Conservation (phyloP, 352 stramenopile genomes). For the Phytophthora ramorum region DNA sequence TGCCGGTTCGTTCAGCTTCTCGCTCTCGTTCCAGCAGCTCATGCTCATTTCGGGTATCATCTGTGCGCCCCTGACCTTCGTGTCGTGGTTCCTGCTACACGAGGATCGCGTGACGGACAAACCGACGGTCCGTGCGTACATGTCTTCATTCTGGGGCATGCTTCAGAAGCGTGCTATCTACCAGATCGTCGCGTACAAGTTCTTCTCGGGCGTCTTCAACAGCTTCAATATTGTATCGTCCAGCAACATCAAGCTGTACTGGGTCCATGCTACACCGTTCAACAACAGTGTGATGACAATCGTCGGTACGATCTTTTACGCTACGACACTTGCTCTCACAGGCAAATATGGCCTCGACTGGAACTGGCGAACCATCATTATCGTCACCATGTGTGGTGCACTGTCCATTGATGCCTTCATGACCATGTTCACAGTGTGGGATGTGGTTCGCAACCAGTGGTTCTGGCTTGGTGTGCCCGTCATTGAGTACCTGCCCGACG, state of each 20-base stretch:
- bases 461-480: conserved; percentile 67
- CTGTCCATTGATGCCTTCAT: conserved; percentile 54
- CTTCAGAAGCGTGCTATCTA: conserved; percentile 53
- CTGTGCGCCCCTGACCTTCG: conserved; percentile 38
- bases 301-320: conserved; percentile 52
- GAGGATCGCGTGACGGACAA: conserved; percentile 39
- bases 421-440: conserved; percentile 62
- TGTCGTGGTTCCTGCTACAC: conserved; percentile 47
- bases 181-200: conserved; percentile 64
- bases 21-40: conserved; percentile 48
- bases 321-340: conserved; percentile 44
- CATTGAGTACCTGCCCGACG: conserved; percentile 55
- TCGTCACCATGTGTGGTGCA: conserved; percentile 41
- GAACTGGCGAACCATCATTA: conserved; percentile 67
- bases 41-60: conserved; percentile 49
- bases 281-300: conserved; percentile 65
- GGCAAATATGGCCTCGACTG: conserved; percentile 56
- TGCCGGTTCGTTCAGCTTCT: conserved; percentile 47
- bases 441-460: conserved; percentile 68
- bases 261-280: conserved; percentile 61
- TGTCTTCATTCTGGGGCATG: conserved; percentile 53
- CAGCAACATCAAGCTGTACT: conserved; percentile 58
- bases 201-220: conserved; percentile 66
- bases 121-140: conserved; percentile 35
- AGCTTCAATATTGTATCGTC: conserved; percentile 62